phyloP scores from a whole-genome alignment of 2,329 filamentous ascomycete genomes.

The Pseudomassariella vexata region DNA sequence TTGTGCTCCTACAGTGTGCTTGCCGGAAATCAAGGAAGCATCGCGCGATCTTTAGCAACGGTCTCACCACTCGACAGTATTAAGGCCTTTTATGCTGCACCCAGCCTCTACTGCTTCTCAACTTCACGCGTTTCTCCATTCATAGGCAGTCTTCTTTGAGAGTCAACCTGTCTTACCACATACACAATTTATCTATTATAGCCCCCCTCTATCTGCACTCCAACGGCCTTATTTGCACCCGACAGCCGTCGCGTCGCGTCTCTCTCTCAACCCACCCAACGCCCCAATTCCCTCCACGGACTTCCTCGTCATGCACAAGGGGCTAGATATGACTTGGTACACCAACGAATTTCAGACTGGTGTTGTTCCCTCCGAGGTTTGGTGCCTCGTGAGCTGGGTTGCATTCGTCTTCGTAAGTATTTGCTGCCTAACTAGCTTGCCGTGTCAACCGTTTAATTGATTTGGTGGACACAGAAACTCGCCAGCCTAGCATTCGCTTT shows the following conservation, averaged over 20 bases:
- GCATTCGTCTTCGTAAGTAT: slow-evolving; percentile 25
- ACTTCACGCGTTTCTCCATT: too few relatives aligned
- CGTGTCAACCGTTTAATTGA: background rate
- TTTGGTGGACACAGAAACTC: slow-evolving; percentile 23
- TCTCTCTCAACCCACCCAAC: background rate
- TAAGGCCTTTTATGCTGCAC: too few relatives aligned
- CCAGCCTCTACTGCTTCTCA: too few relatives aligned
- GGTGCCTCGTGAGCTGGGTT: slow-evolving; percentile 22
- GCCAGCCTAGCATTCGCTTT: slow-evolving; percentile 36
- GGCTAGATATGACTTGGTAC: slow-evolving; percentile 15
- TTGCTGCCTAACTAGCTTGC: background rate
- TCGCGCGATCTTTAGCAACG: too few relatives aligned
- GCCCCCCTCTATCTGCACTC: too few relatives aligned
- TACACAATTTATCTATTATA: too few relatives aligned
- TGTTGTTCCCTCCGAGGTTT: slow-evolving; percentile 14
- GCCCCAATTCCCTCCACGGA: background rate
- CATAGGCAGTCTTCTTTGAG: too few relatives aligned
- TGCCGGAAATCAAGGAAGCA: too few relatives aligned
- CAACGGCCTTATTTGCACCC: too few relatives aligned
- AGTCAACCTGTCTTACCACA: too few relatives aligned
- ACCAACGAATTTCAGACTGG: slow-evolving; percentile 13
- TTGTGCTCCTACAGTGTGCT: too few relatives aligned
- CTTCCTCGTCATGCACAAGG: slow-evolving; percentile 9
- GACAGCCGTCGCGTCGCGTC: slow-evolving; percentile 3
- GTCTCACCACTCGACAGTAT: too few relatives aligned